These are phyloP conservation scores for Sextonia rubra DNA, from an alignment of 164 flowering plant genomes.

Conservation along the genomic window DNA sequence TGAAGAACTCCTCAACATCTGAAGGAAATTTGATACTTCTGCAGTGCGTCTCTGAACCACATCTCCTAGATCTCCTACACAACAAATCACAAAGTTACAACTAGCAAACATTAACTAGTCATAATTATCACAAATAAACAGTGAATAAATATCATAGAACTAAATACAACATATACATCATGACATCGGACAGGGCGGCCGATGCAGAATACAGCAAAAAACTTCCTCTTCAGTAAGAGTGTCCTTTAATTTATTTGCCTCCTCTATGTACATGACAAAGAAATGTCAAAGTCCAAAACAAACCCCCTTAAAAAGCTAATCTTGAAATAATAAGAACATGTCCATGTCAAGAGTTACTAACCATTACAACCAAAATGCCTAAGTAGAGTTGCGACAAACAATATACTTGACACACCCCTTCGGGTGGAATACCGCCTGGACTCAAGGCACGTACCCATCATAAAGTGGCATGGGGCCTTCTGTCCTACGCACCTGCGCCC, in stretches of 20 bases:
- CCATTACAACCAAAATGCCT: too few relatives aligned
- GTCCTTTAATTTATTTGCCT: neutral
- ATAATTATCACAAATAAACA: neutral
- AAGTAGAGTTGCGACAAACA: too few relatives aligned
- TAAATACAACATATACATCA: neutral
- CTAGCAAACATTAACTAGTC: neutral
- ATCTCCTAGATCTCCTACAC: slow-evolving; percentile 35
- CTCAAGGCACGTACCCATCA: too few relatives aligned
- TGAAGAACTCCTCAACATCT: slow-evolving; percentile 67
- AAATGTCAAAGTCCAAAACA: neutral
- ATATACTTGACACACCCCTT: too few relatives aligned
- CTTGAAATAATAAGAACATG: neutral
- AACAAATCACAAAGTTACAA: neutral
- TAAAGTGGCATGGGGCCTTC: too few relatives aligned
- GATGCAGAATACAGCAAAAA: neutral
- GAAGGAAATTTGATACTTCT: slow-evolving; percentile 50
- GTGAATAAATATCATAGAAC: neutral
- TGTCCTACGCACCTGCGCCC: too few relatives aligned
- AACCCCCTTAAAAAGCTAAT: neutral
- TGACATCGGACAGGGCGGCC: neutral
- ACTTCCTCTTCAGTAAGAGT: neutral
- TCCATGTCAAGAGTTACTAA: too few relatives aligned
- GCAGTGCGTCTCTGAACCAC: slow-evolving; percentile 35
- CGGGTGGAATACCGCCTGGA: too few relatives aligned
- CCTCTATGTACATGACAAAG: neutral